These are phyloP conservation scores for Silene coronaria DNA, from an alignment of 179 eudicot species.

Conservation along the genomic window DNA sequence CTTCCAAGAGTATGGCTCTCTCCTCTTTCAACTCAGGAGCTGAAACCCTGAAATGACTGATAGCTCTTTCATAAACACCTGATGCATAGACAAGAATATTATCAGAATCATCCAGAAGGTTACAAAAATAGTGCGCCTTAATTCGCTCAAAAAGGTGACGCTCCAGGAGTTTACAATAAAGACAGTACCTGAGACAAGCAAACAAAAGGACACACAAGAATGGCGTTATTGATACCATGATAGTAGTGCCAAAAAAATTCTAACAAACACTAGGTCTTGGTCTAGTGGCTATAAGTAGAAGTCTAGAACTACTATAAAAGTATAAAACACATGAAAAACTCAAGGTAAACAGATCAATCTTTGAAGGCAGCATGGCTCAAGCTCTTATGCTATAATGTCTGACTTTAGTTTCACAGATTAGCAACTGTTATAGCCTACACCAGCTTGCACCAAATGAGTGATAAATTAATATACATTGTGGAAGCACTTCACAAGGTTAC, in stretches of 20 bases:
- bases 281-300: no score
- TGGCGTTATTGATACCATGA: background rate
- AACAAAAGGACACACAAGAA: background rate
- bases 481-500: no score
- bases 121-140: background rate
- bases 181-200: background rate
- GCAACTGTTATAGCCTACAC: no score
- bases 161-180: background rate
- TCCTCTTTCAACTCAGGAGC: conserved; percentile 86
- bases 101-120: background rate
- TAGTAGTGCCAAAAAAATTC: no score
- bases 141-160: background rate
- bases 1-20: conserved; percentile 79
- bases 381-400: no score
- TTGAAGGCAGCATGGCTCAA: no score
- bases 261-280: background rate
- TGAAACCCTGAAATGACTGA: conserved; percentile 52
- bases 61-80: conserved; percentile 76
- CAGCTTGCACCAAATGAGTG: background rate
- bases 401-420: no score
- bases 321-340: no score
- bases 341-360: no score
- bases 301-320: no score
- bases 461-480: background rate
- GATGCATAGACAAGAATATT: conserved; percentile 19